Percentiles rank a stretch among this genome's conserved stretches.
Evolutionary conservation across 768 basidiomycete species (phyloP).

Genomic region (Termitomyces sp.): DNA sequence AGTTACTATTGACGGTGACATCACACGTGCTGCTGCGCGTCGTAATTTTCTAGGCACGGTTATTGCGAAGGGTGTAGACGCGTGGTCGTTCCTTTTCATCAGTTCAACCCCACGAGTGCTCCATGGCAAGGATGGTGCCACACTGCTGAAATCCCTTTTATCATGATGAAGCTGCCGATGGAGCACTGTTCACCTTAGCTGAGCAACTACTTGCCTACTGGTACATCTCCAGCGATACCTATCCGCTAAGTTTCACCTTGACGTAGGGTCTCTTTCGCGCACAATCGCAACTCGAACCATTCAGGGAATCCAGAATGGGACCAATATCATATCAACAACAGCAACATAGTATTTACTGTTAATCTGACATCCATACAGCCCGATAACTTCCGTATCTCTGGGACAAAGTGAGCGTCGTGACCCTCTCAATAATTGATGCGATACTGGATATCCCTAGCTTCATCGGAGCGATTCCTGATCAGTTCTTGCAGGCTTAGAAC

Average conservation of each 20-base stretch:
- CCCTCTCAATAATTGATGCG: background rate
- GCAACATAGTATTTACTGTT: conserved; percentile 10
- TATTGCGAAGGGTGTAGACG: conserved; percentile 9
- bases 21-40: conserved; percentile 17
- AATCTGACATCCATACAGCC: conserved; percentile 11
- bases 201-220: conserved; percentile 17
- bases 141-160: conserved; percentile 18
- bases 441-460: background rate
- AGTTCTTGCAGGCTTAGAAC: conserved; percentile 11
- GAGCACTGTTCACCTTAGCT: conserved; percentile 10
- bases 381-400: conserved; percentile 13
- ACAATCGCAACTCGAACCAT: conserved; percentile 12
- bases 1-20: conserved; percentile 16
- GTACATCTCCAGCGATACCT: conserved; percentile 2
- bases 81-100: conserved; percentile 17
- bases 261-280: conserved; percentile 18
- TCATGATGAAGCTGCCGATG: conserved; percentile 18
- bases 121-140: conserved; percentile 21
- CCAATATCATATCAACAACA: conserved; percentile 1
- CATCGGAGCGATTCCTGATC: conserved; percentile 15
- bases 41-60: conserved; percentile 15
- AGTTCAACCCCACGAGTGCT: conserved; percentile 9
- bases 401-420: conserved; percentile 10
- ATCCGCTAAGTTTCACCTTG: background rate
- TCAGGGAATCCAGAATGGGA: conserved; percentile 9